A percentile compares a stretch with the other conserved stretches of the same genome.
Evolutionary conservation across 257 asterid genomes (phyloP).

Genomic region (Gentiana macrophylla): DNA sequence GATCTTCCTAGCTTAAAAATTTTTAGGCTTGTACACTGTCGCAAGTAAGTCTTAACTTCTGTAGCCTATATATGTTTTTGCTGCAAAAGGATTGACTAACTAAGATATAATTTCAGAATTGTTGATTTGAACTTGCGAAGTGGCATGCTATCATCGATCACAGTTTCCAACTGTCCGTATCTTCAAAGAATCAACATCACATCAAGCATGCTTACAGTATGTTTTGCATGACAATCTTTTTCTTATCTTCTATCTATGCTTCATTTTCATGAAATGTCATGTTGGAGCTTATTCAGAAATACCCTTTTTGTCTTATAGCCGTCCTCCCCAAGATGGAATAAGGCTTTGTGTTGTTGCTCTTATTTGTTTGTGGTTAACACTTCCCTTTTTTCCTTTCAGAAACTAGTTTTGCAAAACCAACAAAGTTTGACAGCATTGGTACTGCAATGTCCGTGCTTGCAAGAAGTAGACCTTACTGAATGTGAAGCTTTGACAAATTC

Average conservation of each 20-base stretch:
- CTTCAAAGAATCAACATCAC: constrained; percentile 75
- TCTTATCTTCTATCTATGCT: no score
- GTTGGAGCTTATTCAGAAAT: not conserved
- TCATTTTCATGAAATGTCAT: no score
- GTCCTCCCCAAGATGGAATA: not conserved
- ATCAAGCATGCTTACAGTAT: constrained; percentile 69
- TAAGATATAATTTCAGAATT: constrained; percentile 38
- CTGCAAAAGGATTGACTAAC: constrained; percentile 4
- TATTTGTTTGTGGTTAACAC: no score
- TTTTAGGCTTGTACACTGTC: constrained; percentile 91
- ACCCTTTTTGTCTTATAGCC: constrained; percentile 3
- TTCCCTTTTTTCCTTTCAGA: constrained; percentile 35
- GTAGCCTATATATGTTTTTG: constrained; percentile 5
- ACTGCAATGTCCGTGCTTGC: constrained; percentile 74
- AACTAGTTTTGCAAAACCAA: constrained; percentile 93
- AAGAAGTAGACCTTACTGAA: constrained; percentile 95
- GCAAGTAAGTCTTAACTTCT: constrained; percentile 55
- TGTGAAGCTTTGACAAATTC: constrained; percentile 88
- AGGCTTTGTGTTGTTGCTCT: no score
- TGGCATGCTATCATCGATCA: constrained; percentile 55
- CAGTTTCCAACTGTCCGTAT: constrained; percentile 87
- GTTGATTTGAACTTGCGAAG: constrained; percentile 62
- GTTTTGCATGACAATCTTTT: constrained; percentile 6
- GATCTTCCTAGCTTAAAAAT: constrained; percentile 68
- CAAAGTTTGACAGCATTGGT: constrained; percentile 69